Conservation (phyloP, 2,329 filamentous ascomycete species). For the Hypoxylon sp. region DNA sequence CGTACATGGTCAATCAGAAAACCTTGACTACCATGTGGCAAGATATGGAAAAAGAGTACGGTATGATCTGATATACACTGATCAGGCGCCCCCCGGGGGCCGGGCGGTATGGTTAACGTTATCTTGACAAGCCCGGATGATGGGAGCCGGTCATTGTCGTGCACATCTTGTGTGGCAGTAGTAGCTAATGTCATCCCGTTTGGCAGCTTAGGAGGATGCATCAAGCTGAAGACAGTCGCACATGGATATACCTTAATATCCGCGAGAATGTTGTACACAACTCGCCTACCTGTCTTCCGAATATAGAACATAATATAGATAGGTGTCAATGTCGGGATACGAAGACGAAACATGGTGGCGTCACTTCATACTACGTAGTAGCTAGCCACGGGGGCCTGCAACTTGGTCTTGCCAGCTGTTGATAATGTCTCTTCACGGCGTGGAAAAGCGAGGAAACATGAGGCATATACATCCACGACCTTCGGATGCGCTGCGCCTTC, state of each 20-base stretch:
- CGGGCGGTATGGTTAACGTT: constrained; percentile 11
- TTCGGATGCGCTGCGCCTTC: neutral
- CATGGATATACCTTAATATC: constrained; percentile 1
- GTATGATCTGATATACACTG: constrained; percentile 32
- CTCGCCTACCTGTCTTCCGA: neutral
- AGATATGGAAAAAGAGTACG: constrained; percentile 10
- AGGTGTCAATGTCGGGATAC: constrained; percentile 10
- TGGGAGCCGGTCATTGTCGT: constrained; percentile 14
- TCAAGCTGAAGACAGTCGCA: constrained; percentile 16
- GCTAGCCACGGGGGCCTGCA: neutral
- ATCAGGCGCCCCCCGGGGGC: constrained; percentile 10
- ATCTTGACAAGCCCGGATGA: constrained; percentile 17
- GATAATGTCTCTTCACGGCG: constrained; percentile 9
- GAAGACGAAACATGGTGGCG: constrained; percentile 13
- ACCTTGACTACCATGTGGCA: constrained; percentile 42
- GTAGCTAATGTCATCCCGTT: constrained; percentile 4
- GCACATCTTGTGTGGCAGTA: constrained; percentile 21
- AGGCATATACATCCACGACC: neutral
- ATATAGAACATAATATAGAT: constrained; percentile 4
- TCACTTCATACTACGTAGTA: neutral
- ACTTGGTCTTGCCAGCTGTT: constrained; percentile 11
- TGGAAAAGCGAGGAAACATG: neutral
- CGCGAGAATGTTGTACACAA: constrained; percentile 16
- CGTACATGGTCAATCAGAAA: constrained; percentile 18
- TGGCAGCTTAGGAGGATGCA: constrained; percentile 2